Conservation (phyloP, 345 rosid genomes). For the Brassica cretica region DNA sequence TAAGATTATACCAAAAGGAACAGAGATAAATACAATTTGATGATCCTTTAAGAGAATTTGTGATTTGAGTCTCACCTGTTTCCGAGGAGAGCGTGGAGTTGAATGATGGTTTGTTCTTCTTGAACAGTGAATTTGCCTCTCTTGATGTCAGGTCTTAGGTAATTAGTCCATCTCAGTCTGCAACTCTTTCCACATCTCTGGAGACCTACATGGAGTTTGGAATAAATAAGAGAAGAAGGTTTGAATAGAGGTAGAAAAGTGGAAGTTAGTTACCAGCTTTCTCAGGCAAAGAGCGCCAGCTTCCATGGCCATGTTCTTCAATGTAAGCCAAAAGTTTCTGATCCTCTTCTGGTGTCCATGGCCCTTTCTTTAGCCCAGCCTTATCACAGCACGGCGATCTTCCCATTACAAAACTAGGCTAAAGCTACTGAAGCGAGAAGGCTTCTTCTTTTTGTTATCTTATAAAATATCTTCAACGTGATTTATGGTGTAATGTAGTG, state of each 20-base stretch:
- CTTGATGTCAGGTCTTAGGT: constrained; percentile 91
- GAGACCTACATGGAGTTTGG: constrained; percentile 52
- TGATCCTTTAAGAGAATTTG: too few species aligned
- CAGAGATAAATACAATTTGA: too few species aligned
- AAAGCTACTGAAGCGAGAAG: constrained; percentile 6
- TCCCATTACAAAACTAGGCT: constrained; percentile 53
- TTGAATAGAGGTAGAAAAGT: constrained; percentile 8
- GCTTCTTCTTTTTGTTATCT: not conserved
- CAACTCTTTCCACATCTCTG: constrained; percentile 96
- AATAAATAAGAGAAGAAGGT: not conserved
- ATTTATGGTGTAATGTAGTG: not conserved
- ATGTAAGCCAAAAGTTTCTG: constrained; percentile 87
- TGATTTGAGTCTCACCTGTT: constrained; percentile 62
- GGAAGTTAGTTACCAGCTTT: constrained; percentile 68
- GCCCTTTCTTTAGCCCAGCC: constrained; percentile 90
- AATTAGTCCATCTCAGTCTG: constrained; percentile 95
- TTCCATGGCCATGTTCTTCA: constrained; percentile 92
- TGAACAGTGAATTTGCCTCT: constrained; percentile 89
- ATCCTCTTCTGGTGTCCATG: constrained; percentile 97
- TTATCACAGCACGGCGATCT: constrained; percentile 84
- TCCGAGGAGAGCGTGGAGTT: constrained; percentile 96
- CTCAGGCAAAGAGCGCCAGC: constrained; percentile 87
- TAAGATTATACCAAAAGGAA: too few species aligned
- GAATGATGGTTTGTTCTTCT: constrained; percentile 94
- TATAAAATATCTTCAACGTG: constrained; percentile 9